A percentile compares a stretch with the other conserved stretches of the same genome.
Conservation (phyloP, 2,329 filamentous ascomycete genomes). For the Dothideomycetes sp. region DNA sequence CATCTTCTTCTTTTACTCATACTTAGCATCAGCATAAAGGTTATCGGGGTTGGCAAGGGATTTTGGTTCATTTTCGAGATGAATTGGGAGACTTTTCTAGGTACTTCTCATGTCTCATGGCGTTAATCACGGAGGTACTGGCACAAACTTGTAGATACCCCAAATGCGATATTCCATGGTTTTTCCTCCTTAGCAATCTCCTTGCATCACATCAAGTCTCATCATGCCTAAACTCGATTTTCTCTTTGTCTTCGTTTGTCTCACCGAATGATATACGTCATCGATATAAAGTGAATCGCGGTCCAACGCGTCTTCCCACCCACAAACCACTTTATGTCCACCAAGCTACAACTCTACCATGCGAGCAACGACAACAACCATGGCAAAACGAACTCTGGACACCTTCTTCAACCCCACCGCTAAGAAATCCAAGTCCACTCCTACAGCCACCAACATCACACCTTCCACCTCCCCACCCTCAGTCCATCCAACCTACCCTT, state of each 20-base stretch:
- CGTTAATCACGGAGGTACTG: constrained; percentile 4
- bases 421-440: constrained; percentile 30
- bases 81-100: not conserved
- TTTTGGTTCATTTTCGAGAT: not conserved
- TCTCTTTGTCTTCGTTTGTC: too few species aligned
- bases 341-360: too few species aligned
- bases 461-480: constrained; percentile 23
- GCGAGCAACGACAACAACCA: constrained; percentile 38
- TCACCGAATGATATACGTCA: too few species aligned
- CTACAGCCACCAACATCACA: constrained; percentile 16
- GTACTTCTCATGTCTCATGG: constrained; percentile 1
- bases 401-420: constrained; percentile 54
- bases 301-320: too few species aligned
- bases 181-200: not conserved
- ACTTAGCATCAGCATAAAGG: too few species aligned
- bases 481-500: constrained; percentile 45
- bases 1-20: not conserved
- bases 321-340: too few species aligned
- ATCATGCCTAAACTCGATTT: too few species aligned
- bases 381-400: constrained; percentile 49
- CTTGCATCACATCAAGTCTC: constrained; percentile 3
- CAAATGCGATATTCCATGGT: constrained; percentile 2
- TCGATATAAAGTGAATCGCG: too few species aligned
- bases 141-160: constrained; percentile 9
- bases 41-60: too few species aligned